phyloP scores from a whole-genome alignment of 805 yeast species.

The Wickerhamiella azyma region DNA sequence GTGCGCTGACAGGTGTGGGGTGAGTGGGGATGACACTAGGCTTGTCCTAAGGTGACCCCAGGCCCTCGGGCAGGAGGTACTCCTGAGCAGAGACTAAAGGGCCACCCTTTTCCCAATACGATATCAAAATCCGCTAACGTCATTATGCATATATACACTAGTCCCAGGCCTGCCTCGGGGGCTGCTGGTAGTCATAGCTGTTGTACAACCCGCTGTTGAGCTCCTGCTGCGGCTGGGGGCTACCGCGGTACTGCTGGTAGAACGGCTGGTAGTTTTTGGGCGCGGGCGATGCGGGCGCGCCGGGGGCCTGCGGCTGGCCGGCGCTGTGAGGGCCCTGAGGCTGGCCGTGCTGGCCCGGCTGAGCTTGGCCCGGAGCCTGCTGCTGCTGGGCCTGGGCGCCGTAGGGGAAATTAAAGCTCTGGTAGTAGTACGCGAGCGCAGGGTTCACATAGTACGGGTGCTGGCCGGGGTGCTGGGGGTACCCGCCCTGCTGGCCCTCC shows the following conservation, averaged over 20 bases:
- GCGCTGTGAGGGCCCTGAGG: conserved; percentile 6
- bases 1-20: not conserved
- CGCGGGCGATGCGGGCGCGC: conserved; percentile 6
- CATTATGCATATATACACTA: not conserved
- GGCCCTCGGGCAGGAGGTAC: too few relatives aligned
- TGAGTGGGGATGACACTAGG: too few relatives aligned
- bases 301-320: conserved; percentile 1
- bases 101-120: too few relatives aligned
- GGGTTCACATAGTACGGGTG: conserved; percentile 4
- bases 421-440: conserved; percentile 6
- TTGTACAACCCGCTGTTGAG: not conserved
- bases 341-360: conserved; percentile 7
- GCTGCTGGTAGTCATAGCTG: not conserved
- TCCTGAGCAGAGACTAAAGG: too few relatives aligned
- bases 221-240: conserved; percentile 10
- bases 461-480: not conserved
- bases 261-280: conserved; percentile 7
- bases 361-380: conserved; percentile 6
- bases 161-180: not conserved
- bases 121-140: not conserved
- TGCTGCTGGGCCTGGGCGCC: conserved; percentile 6
- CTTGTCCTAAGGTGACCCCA: too few relatives aligned
- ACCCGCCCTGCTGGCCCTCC: conserved; percentile 3
- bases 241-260: conserved; percentile 6
- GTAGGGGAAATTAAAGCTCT: conserved; percentile 1